phyloP scores from a whole-genome alignment of 306 rosid species.

The Quercus parvula region DNA sequence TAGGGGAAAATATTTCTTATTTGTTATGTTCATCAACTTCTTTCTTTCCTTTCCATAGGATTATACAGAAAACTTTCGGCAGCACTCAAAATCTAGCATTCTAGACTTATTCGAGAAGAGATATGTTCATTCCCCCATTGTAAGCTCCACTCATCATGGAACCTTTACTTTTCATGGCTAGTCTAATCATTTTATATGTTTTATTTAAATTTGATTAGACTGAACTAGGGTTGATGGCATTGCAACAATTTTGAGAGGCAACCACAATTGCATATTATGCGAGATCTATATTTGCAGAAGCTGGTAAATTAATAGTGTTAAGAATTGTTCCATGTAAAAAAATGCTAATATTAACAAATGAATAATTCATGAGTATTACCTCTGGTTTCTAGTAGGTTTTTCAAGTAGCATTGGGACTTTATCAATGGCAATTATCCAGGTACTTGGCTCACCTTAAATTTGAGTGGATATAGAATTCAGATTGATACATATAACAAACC shows the following conservation, averaged over 20 bases:
- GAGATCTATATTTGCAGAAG: slow-evolving; percentile 62
- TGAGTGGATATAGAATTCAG: slow-evolving; percentile 12
- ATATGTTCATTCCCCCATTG: slow-evolving; percentile 67
- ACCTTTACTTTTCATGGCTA: background rate
- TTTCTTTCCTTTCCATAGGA: slow-evolving; percentile 37
- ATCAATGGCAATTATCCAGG: slow-evolving; percentile 80
- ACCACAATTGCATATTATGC: slow-evolving; percentile 65
- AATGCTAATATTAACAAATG: background rate
- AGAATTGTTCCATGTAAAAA: background rate
- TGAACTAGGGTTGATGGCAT: slow-evolving; percentile 77
- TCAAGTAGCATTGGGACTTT: slow-evolving; percentile 68
- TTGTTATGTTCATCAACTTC: no score
- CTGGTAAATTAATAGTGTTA: slow-evolving; percentile 39
- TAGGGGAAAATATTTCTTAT: no score
- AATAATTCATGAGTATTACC: background rate
- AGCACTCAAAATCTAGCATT: slow-evolving; percentile 46
- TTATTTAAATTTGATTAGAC: slow-evolving; percentile 43
- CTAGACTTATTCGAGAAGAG: slow-evolving; percentile 60
- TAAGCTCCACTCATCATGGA: slow-evolving; percentile 31
- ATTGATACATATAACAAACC: background rate
- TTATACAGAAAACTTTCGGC: slow-evolving; percentile 56
- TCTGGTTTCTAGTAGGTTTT: slow-evolving; percentile 57
- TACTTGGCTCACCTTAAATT: slow-evolving; percentile 16
- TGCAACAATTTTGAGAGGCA: slow-evolving; percentile 82
- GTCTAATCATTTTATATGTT: background rate